Percentiles rank a stretch among this genome's conserved stretches.
These are phyloP conservation scores for Tuber calosporum DNA, from an alignment of 495 filamentous ascomycete species.

Conservation along the genomic window DNA sequence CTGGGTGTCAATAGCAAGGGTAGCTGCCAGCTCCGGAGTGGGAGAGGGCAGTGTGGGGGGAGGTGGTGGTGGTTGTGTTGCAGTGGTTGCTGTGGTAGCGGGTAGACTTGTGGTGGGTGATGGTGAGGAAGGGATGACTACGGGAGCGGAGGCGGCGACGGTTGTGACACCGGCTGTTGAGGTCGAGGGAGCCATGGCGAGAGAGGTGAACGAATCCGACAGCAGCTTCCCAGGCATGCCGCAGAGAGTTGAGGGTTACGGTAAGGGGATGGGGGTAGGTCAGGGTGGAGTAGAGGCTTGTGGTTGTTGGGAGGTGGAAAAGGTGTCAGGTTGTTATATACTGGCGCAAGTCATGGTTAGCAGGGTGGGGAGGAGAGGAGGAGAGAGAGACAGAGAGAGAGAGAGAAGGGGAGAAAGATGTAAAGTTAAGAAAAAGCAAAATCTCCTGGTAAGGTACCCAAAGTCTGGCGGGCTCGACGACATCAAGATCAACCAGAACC, in stretches of 20 bases:
- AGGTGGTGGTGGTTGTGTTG: constrained; percentile 33
- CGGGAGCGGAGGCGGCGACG: constrained; percentile 47
- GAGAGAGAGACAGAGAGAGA: neutral
- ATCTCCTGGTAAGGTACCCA: neutral
- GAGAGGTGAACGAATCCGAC: constrained; percentile 21
- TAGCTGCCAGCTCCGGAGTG: neutral
- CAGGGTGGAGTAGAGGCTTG: neutral
- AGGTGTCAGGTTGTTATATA: neutral
- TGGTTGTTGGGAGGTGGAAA: neutral
- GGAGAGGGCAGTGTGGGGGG: constrained; percentile 13
- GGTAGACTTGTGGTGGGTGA: constrained; percentile 46
- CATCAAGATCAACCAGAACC: neutral
- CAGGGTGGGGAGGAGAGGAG: neutral
- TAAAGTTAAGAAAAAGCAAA: neutral
- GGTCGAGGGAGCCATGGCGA: constrained; percentile 22
- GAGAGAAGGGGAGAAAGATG: neutral
- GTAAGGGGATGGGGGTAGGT: neutral
- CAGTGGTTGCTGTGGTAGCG: constrained; percentile 41
- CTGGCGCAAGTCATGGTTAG: neutral
- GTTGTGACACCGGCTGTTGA: constrained; percentile 41
- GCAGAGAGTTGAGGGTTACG: neutral
- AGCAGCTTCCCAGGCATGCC: constrained; percentile 40
- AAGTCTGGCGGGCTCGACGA: neutral
- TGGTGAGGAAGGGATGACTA: constrained; percentile 46
- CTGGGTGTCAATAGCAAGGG: constrained; percentile 26